phyloP scores from a whole-genome alignment of 345 rosid species.

The Melastoma malabathricum region DNA sequence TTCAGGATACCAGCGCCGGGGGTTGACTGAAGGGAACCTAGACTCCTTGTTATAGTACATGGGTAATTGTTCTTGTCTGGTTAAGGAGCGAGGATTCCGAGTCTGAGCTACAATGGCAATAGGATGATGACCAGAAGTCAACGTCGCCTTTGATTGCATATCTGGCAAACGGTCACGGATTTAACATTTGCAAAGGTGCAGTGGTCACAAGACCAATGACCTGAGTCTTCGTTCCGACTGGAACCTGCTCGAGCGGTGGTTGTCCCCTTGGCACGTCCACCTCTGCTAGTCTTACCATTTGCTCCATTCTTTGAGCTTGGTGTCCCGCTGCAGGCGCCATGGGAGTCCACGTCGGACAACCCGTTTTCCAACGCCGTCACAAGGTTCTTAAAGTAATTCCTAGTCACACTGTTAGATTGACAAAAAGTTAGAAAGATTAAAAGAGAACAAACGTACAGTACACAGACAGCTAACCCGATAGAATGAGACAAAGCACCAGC shows the following conservation, averaged over 20 bases:
- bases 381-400: conserved; percentile 86
- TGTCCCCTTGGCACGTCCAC: conserved; percentile 35
- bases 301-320: conserved; percentile 38
- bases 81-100: no score
- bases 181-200: conserved; percentile 12
- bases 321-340: conserved; percentile 44
- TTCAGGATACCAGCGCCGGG: no score
- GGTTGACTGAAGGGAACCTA: no score
- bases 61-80: no score
- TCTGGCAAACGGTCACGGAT: conserved; percentile 9
- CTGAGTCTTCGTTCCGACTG: conserved; percentile 27
- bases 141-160: conserved; percentile 10
- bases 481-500: no score
- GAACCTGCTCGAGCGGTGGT: conserved; percentile 28
- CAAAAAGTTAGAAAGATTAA: neutral
- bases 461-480: no score
- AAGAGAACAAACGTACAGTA: no score
- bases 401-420: conserved; percentile 55
- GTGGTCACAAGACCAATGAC: conserved; percentile 14
- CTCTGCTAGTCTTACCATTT: conserved; percentile 40
- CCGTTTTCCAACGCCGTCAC: conserved; percentile 94
- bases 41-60: no score
- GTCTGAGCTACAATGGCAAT: no score
- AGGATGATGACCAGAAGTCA: neutral
- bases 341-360: conserved; percentile 73